phyloP scores from a whole-genome alignment of 192 early-diverging fungal species.

The Obelidium mucronatum region DNA sequence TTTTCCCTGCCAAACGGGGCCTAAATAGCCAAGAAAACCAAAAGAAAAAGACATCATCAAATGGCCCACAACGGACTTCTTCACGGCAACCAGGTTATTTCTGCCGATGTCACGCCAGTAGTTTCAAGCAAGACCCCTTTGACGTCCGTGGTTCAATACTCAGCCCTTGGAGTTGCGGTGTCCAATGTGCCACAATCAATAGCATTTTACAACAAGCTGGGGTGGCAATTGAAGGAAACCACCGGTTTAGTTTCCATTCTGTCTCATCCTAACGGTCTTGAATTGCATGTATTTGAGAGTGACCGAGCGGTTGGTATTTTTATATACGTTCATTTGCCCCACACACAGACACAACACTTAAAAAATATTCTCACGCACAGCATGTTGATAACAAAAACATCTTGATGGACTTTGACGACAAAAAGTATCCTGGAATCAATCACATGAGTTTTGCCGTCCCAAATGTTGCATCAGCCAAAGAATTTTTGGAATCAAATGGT shows the following conservation, averaged over 20 bases:
- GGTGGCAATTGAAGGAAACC: neutral
- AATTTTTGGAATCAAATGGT: neutral
- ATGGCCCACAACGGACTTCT: neutral
- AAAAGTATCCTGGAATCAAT: conserved; percentile 7
- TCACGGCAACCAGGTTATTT: neutral
- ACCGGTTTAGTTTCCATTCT: neutral
- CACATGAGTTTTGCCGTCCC: neutral
- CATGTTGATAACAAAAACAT: conserved; percentile 1
- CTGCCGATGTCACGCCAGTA: neutral
- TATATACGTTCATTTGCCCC: neutral
- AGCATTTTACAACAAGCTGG: neutral
- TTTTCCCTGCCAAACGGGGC: no score
- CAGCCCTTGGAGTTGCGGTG: neutral
- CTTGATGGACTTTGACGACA: neutral
- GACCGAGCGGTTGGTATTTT: neutral
- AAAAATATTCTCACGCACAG: neutral
- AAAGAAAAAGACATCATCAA: neutral
- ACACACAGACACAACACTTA: no score
- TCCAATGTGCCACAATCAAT: neutral
- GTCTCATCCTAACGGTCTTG: neutral
- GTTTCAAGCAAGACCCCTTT: neutral
- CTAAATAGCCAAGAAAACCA: neutral
- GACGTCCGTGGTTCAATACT: neutral
- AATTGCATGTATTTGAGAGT: neutral
- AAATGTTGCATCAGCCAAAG: neutral